Evolutionary conservation across 108 stramenopile genomes (phyloP), one percentile per base, ranked within the genome.

Genomic region (Aurantiochytrium sp.): DNA sequence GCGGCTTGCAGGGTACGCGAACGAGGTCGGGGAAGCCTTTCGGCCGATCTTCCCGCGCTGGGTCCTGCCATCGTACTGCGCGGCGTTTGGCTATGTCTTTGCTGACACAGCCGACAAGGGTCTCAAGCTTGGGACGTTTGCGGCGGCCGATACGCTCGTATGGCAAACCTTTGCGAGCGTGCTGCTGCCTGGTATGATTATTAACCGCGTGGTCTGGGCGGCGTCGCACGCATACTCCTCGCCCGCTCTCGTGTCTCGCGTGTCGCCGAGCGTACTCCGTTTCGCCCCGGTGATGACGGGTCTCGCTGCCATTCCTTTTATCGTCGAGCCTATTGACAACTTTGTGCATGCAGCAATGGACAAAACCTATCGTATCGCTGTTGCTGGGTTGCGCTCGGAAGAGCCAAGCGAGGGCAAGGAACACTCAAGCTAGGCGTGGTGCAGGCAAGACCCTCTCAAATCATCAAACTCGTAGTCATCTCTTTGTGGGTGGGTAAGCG

Each of bases 1-100:
- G 14, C 87, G 91, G 19, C 88, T 88, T 25, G 28, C 90, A 59
- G 93, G 93, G 47, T 93, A 93, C 58, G 91, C 92, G 16, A 93
- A 93, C 91, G 93, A 93, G 89, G 92, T 93, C 6, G 93, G 93
- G 23, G 93, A 93, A 58, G 91, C 90, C 35, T 93, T 93, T 88
- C 83, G 89, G 1, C 90, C 89, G 14, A 58, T 90, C 58, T 14
- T 43, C 44, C 91, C 92, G 44, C 42, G 76, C 42, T 60, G 87
- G 43, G 92, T 93, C 55, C 53, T 76, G 0, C 91, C 93, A 4
- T 92, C 92, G 5, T 93, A 93, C 58, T 91, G 53, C 60, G 92
- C 92, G 19, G 88, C 91, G 49, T 59, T 92, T 21, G 90, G 45
- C 5, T 93, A 93, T 72, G 93, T 94, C 29, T 29, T 91, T 49